These are phyloP conservation scores for Mycena belliarum DNA, from an alignment of 768 basidiomycete genomes.

Conservation along the genomic window DNA sequence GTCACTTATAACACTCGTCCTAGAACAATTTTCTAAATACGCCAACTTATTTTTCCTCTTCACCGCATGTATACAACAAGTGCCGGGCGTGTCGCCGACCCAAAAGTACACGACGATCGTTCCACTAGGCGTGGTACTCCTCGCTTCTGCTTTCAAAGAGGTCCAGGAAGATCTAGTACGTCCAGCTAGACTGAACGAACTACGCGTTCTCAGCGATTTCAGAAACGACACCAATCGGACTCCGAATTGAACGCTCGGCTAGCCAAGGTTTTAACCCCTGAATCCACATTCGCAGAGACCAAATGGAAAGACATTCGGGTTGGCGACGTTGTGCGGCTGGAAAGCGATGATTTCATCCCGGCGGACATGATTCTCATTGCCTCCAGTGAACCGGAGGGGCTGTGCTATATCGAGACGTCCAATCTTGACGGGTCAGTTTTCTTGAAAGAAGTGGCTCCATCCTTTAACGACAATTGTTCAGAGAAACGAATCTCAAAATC, in stretches of 20 bases:
- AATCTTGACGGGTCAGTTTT: slow-evolving; percentile 88
- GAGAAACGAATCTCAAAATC: slow-evolving; percentile 98
- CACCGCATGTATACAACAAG: slow-evolving; percentile 96
- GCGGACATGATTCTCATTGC: slow-evolving; percentile 88
- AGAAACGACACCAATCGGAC: slow-evolving; percentile 98
- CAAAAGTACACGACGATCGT: slow-evolving; percentile 93
- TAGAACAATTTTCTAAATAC: slow-evolving; percentile 97
- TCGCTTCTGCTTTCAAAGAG: slow-evolving; percentile 96
- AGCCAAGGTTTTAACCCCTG: slow-evolving; percentile 69
- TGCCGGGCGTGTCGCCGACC: slow-evolving; percentile 96
- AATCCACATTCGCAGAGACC: slow-evolving; percentile 65
- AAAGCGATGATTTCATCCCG: slow-evolving; percentile 92
- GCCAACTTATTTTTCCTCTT: slow-evolving; percentile 99
- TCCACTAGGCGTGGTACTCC: slow-evolving; percentile 83
- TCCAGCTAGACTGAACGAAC: slow-evolving; percentile 14
- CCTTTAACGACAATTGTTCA: slow-evolving; percentile 29
- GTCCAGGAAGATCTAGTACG: slow-evolving; percentile 89
- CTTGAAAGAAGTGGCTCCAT: not conserved
- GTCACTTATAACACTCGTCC: not conserved
- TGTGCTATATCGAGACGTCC: slow-evolving; percentile 97
- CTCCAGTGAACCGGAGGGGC: slow-evolving; percentile 93
- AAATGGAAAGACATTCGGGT: slow-evolving; percentile 91
- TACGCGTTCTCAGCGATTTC: slow-evolving; percentile 13
- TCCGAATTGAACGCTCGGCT: slow-evolving; percentile 83
- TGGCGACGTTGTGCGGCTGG: slow-evolving; percentile 89